Evolutionary conservation across 2,329 filamentous ascomycete species (phyloP), one percentile per base, ranked within the genome.

Genomic region (Fusarium irregulare): DNA sequence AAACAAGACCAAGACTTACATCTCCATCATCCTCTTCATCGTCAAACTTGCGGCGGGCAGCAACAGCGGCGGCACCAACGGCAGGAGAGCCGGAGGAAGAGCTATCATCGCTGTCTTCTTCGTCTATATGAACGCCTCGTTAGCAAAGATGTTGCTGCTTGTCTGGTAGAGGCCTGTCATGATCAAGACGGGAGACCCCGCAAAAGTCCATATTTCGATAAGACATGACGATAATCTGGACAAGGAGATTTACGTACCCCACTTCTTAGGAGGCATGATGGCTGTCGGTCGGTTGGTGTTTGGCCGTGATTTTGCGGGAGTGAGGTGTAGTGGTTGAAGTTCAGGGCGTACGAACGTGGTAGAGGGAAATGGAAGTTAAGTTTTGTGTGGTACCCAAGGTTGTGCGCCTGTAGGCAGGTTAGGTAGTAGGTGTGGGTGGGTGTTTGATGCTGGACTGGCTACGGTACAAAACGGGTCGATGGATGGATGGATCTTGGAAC

Each of bases 21-120:
- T 97, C 93, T 74, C 85, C 86, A 72, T 92, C 90, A 34, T 94
- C 91, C 81, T 97, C 94, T 80, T 98, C 95, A 75, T 98, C 95
- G 75, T 96, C 94, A 78, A 97, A 97, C 84, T 96, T 82, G 66
- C 79, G 82, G 68, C 85, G 83, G 34, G 63, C 41, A 70, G 85
- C 83, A 55, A 77, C 75, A 60, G 78, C 83, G 45, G 78, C 76
- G 60, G 79, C 78, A 41, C 76, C 79, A 49, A 79, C 73, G 4
- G 80, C 78, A 32, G 84, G 79, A 16, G 84, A 75, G 50, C 78
- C 74, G 46, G 77, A 67, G 56, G 76, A 76, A 71, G 77, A 78
- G 71, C 78, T 78, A 46, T 76, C 77, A 37, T 81, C 80, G 59
- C 77, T 79, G 51, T 81, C 77, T 71, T 82, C 80, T 27, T 83